phyloP scores from a whole-genome alignment of 371 early-diverging fungal genomes.

The Mycotypha africana region DNA sequence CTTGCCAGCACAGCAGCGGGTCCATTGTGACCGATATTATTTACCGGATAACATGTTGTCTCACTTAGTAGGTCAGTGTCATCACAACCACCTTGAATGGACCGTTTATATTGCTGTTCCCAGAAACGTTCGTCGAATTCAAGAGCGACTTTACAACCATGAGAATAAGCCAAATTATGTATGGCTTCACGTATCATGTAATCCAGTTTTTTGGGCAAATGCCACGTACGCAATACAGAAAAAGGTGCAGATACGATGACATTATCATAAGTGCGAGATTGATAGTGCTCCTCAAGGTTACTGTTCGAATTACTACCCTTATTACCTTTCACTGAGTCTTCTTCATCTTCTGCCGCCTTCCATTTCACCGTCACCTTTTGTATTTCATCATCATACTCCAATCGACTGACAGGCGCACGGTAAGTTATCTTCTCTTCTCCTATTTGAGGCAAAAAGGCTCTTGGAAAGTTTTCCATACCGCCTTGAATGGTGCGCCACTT shows the following conservation, averaged over 20 bases:
- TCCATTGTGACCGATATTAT: constrained; percentile 23
- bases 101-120: constrained; percentile 24
- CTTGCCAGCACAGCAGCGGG: constrained; percentile 28
- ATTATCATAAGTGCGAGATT: constrained; percentile 21
- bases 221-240: constrained; percentile 27
- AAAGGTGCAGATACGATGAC: constrained; percentile 30
- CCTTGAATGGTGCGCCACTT: constrained; percentile 28
- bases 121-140: constrained; percentile 30
- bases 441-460: constrained; percentile 24
- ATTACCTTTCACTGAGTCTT: too few species aligned
- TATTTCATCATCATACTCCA: constrained; percentile 17
- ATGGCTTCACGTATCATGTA: constrained; percentile 20
- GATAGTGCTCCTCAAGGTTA: constrained; percentile 15
- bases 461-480: constrained; percentile 23
- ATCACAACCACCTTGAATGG: constrained; percentile 28
- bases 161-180: constrained; percentile 15
- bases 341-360: too few species aligned
- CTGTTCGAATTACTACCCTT: too few species aligned
- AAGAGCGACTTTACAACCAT: constrained; percentile 25
- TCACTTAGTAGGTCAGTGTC: constrained; percentile 20
- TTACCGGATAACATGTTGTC: constrained; percentile 21
- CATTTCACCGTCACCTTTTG: constrained; percentile 24
- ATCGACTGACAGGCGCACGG: constrained; percentile 12
- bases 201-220: constrained; percentile 28
- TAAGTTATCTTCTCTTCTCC: constrained; percentile 25